Evolutionary conservation across 2,329 filamentous ascomycete species (phyloP).

Genomic region (Parastagonospora avenae): DNA sequence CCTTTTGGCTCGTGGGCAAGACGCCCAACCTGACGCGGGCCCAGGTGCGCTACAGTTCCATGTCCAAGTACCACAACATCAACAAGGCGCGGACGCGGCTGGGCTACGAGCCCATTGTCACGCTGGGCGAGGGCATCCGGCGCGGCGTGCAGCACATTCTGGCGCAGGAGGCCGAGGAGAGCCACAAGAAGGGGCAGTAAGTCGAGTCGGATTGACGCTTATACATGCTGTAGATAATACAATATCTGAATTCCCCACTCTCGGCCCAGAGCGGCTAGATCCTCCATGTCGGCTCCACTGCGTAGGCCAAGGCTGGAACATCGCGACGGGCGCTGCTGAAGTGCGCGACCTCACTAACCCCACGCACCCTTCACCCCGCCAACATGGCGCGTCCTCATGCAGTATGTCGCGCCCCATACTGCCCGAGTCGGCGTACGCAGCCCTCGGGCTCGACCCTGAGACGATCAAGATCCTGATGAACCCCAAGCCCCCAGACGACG

Average conservation of each 20-base stretch:
- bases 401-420: slow-evolving; percentile 41
- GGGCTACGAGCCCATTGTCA: slow-evolving; percentile 71
- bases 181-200: slow-evolving; percentile 45
- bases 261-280: neutral
- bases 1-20: slow-evolving; percentile 52
- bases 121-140: slow-evolving; percentile 66
- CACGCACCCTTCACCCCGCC: slow-evolving; percentile 15
- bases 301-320: slow-evolving; percentile 1
- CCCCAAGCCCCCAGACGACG: slow-evolving; percentile 28
- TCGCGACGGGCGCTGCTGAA: neutral
- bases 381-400: slow-evolving; percentile 32
- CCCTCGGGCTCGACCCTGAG: slow-evolving; percentile 37
- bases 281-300: neutral
- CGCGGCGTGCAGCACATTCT: slow-evolving; percentile 52
- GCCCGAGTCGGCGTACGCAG: slow-evolving; percentile 44
- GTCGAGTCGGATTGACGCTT: neutral
- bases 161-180: slow-evolving; percentile 36
- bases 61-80: slow-evolving; percentile 80
- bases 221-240: neutral
- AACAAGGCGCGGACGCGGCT: slow-evolving; percentile 73
- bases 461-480: slow-evolving; percentile 40
- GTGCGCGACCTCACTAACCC: slow-evolving; percentile 2
- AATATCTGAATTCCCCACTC: no score
- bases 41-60: slow-evolving; percentile 68
- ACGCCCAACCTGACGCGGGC: slow-evolving; percentile 54